Base-by-base conservation (phyloP, 305 asterid species). In the Striga hermonthica region DNA sequence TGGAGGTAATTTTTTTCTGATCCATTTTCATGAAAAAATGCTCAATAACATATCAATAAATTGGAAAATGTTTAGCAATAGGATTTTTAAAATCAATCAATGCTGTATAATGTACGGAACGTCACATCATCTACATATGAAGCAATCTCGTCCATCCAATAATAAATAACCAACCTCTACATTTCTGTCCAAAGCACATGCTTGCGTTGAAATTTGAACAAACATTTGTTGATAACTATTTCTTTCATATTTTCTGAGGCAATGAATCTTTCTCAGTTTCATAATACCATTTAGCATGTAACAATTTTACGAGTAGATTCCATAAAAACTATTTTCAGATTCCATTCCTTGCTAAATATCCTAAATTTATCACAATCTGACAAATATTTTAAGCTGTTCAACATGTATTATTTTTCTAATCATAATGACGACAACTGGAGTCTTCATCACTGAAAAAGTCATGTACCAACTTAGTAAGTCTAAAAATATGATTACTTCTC, bases 381-480 rank as follows among this genome's bases (percentile, higher is more conserved):
- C 35, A 4, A 55, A 55, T 31, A 34, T 11, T 4, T 22, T 55
- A 28, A 22, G 60, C 41, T 22, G 59, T 3, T 7, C 38, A 10
- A 55, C 14, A 9, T 16, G n/a, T 4, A 28, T 11, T 28, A 36
- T 9, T 22, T 54, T 10, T 28, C 59, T 54, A 6, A 55, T 55
- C 60, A 31, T 10, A 55, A 55, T 28, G 41, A 55, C 35, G 60
- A 55, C 6, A 31, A 55, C 35, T 55, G 60, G 13, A 14, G 12
- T 48, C 54, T 48, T 48, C 12, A 48, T 48, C 22, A 48, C 57
- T 55, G 9, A 10, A 55, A 55, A 55, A 55, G 60, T 55, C 40
- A 55, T 50, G 28, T 10, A 1, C 36, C 3, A 53, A 35, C 12
- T 53, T 15, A 12, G 22, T 31, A 50, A 50, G 57, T 12, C 35